phyloP scores from a whole-genome alignment of 345 rosid genomes.

The Moricandia arvensis region DNA sequence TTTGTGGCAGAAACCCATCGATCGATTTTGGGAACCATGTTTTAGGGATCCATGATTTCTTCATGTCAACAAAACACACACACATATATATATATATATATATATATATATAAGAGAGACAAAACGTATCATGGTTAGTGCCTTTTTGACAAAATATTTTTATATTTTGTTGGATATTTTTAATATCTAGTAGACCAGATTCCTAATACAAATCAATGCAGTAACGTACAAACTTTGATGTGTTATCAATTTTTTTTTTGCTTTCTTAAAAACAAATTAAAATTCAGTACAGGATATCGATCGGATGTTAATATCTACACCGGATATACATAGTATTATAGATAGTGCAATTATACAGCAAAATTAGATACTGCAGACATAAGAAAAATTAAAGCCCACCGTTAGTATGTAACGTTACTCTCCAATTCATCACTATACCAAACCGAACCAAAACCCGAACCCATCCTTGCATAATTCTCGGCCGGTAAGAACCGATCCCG shows the following conservation, averaged over 20 bases:
- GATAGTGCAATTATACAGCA: constrained; percentile 6
- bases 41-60: too few species aligned
- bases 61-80: too few species aligned
- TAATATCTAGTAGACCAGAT: neutral
- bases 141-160: neutral
- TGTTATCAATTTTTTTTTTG: neutral
- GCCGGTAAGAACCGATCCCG: constrained; percentile 53
- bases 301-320: neutral
- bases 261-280: neutral
- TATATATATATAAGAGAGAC: too few species aligned
- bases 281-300: neutral
- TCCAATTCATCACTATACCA: constrained; percentile 8
- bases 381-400: neutral
- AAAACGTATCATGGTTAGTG: neutral
- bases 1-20: too few species aligned
- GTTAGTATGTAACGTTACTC: neutral
- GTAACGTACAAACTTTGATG: neutral
- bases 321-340: neutral
- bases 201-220: too few species aligned
- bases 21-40: too few species aligned
- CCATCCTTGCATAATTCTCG: constrained; percentile 38
- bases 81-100: too few species aligned
- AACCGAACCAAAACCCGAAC: constrained; percentile 32
- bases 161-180: neutral
- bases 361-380: neutral